These are phyloP conservation scores for Clitopilus passeckerianus DNA, from an alignment of 768 basidiomycete species.

Conservation along the genomic window DNA sequence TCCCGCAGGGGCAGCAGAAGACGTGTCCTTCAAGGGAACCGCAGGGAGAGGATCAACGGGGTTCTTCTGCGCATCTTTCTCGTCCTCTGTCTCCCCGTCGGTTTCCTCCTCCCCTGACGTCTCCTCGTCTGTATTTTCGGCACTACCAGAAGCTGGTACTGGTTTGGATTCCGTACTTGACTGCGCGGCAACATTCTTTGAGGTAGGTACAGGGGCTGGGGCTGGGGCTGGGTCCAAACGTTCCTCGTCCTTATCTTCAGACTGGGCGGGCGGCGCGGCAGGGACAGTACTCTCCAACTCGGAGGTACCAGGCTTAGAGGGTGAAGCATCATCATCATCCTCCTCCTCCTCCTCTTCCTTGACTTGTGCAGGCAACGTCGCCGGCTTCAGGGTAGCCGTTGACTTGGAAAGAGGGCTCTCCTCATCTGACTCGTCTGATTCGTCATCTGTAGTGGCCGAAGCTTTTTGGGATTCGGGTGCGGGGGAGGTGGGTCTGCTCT, in stretches of 20 bases:
- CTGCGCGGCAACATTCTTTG: not conserved
- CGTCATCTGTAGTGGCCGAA: no score
- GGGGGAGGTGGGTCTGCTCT: no score
- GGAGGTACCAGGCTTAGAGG: not conserved
- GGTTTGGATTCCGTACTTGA: not conserved
- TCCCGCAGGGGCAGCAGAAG: not conserved
- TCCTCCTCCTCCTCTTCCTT: conserved; percentile 1
- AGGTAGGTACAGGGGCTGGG: not conserved
- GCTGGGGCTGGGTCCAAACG: no score
- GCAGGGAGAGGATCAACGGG: not conserved
- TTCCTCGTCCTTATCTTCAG: not conserved
- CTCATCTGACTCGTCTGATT: not conserved
- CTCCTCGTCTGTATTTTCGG: not conserved
- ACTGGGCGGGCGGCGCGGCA: not conserved
- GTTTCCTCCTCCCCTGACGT: conserved; percentile 5
- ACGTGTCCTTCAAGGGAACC: not conserved
- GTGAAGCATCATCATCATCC: not conserved
- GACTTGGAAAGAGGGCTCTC: not conserved
- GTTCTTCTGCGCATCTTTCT: conserved; percentile 13
- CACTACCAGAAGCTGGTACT: not conserved
- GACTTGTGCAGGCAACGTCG: not conserved
- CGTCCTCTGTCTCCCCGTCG: conserved; percentile 1
- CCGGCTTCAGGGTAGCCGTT: not conserved
- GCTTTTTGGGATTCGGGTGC: no score
- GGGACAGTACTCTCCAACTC: not conserved